Evolutionary conservation across 2,329 filamentous ascomycete genomes (phyloP).

Genomic region (Cordyceps javanica): DNA sequence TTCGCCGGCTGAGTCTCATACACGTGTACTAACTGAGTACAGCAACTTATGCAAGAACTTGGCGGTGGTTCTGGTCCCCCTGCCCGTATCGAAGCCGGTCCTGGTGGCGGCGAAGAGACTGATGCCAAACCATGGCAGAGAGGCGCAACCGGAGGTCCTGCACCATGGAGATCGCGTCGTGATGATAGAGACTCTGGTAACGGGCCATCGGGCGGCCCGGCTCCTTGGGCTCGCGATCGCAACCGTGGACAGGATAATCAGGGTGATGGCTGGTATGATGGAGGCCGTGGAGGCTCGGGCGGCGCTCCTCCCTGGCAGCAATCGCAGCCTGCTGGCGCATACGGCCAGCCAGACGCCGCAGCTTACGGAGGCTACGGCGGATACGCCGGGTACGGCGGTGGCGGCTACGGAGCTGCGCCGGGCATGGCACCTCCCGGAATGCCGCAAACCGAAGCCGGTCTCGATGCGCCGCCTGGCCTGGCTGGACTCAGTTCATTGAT

Average conservation of each 20-base stretch:
- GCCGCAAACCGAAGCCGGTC: constrained; percentile 36
- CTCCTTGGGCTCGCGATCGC: constrained; percentile 59
- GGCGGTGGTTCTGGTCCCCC: constrained; percentile 67
- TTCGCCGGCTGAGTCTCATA: too few relatives aligned
- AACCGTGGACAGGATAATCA: constrained; percentile 40
- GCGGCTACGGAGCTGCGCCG: constrained; percentile 37
- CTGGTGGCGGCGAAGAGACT: constrained; percentile 51
- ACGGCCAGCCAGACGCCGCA: constrained; percentile 44
- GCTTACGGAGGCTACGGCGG: constrained; percentile 53
- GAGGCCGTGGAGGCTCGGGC: constrained; percentile 22
- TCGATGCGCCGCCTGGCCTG: constrained; percentile 49
- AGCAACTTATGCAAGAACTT: constrained; percentile 98
- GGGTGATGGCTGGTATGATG: constrained; percentile 21
- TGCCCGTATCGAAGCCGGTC: constrained; percentile 81
- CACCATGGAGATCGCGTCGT: constrained; percentile 65
- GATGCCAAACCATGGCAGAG: constrained; percentile 83
- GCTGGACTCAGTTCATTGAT: constrained; percentile 59
- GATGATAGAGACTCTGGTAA: constrained; percentile 43
- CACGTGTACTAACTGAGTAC: constrained; percentile 36
- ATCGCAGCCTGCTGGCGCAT: constrained; percentile 10
- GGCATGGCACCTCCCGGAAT: constrained; percentile 36
- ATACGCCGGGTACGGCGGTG: constrained; percentile 41
- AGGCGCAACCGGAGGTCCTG: constrained; percentile 74
- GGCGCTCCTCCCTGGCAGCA: constrained; percentile 41
- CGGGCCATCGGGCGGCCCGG: constrained; percentile 35